phyloP scores from a whole-genome alignment of 2,329 filamentous ascomycete species.

The Ophiostoma australiae region DNA sequence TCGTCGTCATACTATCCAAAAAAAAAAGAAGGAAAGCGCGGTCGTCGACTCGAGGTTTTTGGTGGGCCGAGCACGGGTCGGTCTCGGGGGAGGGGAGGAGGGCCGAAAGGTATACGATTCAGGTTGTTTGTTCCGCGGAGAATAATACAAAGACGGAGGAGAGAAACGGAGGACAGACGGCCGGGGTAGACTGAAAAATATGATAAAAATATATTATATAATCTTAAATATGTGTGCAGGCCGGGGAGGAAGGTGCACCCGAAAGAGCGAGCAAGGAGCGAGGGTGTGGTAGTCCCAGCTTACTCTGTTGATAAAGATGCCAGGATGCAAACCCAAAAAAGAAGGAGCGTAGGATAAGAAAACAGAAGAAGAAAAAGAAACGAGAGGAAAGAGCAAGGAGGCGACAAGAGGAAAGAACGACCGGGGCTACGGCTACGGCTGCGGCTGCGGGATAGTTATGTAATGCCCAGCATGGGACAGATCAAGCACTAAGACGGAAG shows the following conservation, averaged over 20 bases:
- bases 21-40: not conserved
- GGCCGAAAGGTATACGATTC: not conserved
- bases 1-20: not conserved
- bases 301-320: not conserved
- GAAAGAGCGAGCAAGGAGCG: not conserved
- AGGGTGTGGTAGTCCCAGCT: not conserved
- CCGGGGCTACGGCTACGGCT: constrained; percentile 7
- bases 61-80: not conserved
- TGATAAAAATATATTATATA: not conserved
- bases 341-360: not conserved
- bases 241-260: not conserved
- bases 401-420: not conserved
- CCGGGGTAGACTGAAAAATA: not conserved
- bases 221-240: not conserved
- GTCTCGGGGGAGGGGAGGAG: not conserved
- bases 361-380: not conserved
- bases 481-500: not conserved
- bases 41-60: not conserved
- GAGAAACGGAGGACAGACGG: not conserved
- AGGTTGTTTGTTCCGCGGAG: not conserved
- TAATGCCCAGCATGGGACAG: not conserved
- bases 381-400: not conserved
- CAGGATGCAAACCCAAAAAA: not conserved
- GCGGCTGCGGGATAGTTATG: not conserved
- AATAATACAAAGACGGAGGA: not conserved